phyloP scores from a whole-genome alignment of 495 filamentous ascomycete genomes.

The Choiromyces venosus region DNA sequence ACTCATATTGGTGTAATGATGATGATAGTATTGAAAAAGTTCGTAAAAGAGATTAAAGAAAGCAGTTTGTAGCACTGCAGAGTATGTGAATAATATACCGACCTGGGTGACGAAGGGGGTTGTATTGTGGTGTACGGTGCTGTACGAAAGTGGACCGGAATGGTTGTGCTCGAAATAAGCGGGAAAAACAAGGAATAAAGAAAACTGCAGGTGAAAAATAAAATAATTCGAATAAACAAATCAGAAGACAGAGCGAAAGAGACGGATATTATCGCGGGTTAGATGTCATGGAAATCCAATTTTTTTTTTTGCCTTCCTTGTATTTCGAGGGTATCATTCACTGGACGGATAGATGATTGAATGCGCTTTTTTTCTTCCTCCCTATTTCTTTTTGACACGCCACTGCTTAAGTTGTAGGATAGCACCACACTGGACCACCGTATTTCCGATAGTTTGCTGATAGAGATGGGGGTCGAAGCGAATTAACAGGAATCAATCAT shows the following conservation, averaged over 20 bases:
- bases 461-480: background rate
- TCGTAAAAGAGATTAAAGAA: constrained; percentile 30
- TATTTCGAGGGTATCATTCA: constrained; percentile 14
- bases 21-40: constrained; percentile 26
- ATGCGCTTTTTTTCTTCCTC: constrained; percentile 10
- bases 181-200: constrained; percentile 37
- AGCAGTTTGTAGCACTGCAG: constrained; percentile 17
- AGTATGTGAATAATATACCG: constrained; percentile 33
- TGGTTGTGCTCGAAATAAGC: constrained; percentile 22
- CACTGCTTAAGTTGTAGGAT: constrained; percentile 24
- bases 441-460: background rate
- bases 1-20: constrained; percentile 27
- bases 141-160: constrained; percentile 16
- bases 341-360: constrained; percentile 25
- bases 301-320: constrained; percentile 24
- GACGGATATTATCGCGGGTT: constrained; percentile 30
- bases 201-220: constrained; percentile 9
- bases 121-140: constrained; percentile 26
- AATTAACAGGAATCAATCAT: constrained; percentile 1
- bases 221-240: constrained; percentile 27
- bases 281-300: constrained; percentile 28
- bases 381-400: constrained; percentile 24
- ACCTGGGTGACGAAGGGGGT: constrained; percentile 26
- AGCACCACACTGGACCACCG: constrained; percentile 19
- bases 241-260: constrained; percentile 28